Evolutionary conservation across 176 grass and related monocot species (phyloP).

Genomic region (Rhipidocladum racemiflorum): DNA sequence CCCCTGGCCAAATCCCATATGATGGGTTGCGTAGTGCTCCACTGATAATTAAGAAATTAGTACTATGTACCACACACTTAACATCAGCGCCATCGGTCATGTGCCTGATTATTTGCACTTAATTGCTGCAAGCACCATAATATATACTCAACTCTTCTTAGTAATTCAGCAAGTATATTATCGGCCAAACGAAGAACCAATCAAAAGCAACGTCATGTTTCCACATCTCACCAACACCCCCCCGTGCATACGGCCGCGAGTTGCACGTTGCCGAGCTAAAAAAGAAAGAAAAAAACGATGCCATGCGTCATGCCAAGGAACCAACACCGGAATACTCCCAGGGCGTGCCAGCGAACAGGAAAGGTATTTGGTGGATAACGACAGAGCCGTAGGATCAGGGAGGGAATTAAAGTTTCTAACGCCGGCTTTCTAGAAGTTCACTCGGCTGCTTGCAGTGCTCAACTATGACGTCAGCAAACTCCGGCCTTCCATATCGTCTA

Average conservation of each 20-base stretch:
- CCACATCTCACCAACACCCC: neutral
- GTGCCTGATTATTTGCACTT: neutral
- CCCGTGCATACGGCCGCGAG: neutral
- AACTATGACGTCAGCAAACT: neutral
- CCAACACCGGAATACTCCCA: neutral
- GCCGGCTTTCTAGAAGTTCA: constrained; percentile 3
- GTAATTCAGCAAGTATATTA: neutral
- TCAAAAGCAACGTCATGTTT: neutral
- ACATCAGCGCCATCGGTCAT: neutral
- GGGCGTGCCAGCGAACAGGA: neutral
- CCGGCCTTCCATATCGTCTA: neutral
- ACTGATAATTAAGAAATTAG: neutral
- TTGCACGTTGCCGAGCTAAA: neutral
- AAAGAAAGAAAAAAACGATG: neutral
- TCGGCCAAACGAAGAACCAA: neutral
- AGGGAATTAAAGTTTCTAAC: neutral
- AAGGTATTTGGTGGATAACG: neutral
- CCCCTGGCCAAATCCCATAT: neutral
- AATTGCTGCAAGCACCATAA: neutral
- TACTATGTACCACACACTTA: neutral
- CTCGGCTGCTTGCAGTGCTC: neutral
- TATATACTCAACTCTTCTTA: neutral
- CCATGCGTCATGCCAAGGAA: neutral
- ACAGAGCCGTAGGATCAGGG: neutral
- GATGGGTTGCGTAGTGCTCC: neutral